phyloP scores from a whole-genome alignment of 768 basidiomycete genomes.

The Porpolomopsis calyptriformis region DNA sequence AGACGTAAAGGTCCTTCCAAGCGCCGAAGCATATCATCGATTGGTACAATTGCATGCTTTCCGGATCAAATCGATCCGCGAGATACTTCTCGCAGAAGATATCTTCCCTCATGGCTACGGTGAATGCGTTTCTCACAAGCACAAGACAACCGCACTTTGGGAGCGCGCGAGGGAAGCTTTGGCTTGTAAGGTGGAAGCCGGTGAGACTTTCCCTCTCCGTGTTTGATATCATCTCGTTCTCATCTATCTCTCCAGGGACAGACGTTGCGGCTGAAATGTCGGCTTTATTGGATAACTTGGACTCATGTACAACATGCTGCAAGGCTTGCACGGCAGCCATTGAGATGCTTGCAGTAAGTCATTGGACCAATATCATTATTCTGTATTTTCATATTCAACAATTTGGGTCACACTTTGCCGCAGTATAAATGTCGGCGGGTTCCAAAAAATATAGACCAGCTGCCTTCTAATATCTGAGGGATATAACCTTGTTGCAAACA shows the following conservation, averaged over 20 bases:
- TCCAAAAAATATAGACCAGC: constrained; percentile 41
- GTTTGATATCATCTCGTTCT: background rate
- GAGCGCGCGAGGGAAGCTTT: constrained; percentile 26
- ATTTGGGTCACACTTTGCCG: constrained; percentile 10
- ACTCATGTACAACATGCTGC: constrained; percentile 40
- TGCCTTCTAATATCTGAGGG: too few relatives aligned
- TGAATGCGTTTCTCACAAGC: constrained; percentile 41
- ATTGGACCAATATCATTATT: background rate
- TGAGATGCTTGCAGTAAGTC: constrained; percentile 55
- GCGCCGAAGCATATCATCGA: constrained; percentile 52
- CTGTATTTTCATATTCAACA: constrained; percentile 7
- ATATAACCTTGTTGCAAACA: too few relatives aligned
- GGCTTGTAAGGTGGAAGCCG: constrained; percentile 5
- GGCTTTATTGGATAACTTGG: constrained; percentile 33
- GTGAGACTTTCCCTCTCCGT: background rate
- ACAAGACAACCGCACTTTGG: constrained; percentile 38
- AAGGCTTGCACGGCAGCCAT: constrained; percentile 56
- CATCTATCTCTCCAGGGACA: constrained; percentile 32
- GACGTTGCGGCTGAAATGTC: constrained; percentile 64
- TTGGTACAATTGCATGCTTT: constrained; percentile 48
- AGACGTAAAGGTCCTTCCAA: constrained; percentile 44
- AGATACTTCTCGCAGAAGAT: constrained; percentile 44
- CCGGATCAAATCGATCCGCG: constrained; percentile 42
- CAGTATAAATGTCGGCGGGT: constrained; percentile 58
- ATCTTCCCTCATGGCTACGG: constrained; percentile 71